These are phyloP conservation scores for Fusarium gaditjirri DNA, from an alignment of 2,329 filamentous ascomycete genomes.

Conservation along the genomic window DNA sequence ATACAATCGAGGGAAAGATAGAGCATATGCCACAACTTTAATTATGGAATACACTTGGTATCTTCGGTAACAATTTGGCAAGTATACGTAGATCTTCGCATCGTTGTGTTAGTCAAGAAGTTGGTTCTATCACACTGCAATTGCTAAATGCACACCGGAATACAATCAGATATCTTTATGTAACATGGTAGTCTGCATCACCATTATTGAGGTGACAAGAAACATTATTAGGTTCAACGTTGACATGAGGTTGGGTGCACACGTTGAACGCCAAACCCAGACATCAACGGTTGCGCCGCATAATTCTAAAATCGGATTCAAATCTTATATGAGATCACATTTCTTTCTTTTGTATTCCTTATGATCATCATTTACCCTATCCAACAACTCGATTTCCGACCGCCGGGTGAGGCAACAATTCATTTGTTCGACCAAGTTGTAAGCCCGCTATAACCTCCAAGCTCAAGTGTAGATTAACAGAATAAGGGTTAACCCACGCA, in stretches of 20 bases:
- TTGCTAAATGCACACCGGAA: neutral
- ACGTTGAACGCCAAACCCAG: conserved; percentile 1
- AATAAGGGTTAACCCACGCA: no score
- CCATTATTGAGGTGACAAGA: neutral
- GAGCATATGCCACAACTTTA: neutral
- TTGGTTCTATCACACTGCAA: neutral
- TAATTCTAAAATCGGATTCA: neutral
- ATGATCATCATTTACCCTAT: neutral
- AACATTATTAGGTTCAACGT: neutral
- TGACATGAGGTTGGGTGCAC: conserved; percentile 5
- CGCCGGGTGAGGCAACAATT: neutral
- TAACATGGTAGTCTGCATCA: neutral
- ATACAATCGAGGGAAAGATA: neutral
- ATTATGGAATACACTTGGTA: neutral
- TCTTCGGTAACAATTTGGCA: neutral
- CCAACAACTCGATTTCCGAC: neutral
- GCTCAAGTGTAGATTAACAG: neutral
- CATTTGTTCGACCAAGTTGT: neutral
- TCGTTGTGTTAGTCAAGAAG: neutral
- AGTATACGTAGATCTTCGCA: neutral
- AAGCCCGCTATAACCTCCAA: neutral
- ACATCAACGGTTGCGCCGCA: neutral
- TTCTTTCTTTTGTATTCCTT: neutral
- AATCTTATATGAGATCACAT: neutral
- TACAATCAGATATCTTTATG: neutral